A percentile compares a stretch with the other conserved stretches of the same genome.
phyloP scores from a whole-genome alignment of 2,329 filamentous ascomycete species.

The Arthrocladium fulminans region DNA sequence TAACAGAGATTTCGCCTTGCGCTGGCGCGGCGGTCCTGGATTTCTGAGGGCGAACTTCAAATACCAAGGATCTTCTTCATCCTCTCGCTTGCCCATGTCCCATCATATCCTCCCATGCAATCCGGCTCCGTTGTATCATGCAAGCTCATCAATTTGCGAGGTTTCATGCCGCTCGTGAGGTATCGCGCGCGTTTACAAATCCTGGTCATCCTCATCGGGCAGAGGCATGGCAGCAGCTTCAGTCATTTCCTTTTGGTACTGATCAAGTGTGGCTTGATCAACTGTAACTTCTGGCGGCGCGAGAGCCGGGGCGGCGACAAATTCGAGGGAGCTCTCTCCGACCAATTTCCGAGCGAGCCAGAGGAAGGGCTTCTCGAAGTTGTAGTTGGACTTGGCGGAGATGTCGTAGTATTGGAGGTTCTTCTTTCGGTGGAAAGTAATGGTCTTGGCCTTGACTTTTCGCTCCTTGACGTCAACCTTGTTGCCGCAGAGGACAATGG shows the following conservation, averaged over 20 bases:
- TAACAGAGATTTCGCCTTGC: not conserved
- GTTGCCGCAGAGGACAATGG: conserved; percentile 96
- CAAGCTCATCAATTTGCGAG: conserved; percentile 1
- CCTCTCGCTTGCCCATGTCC: conserved; percentile 6
- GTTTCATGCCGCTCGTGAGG: not conserved
- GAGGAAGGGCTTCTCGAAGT: conserved; percentile 99
- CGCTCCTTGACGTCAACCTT: conserved; percentile 99
- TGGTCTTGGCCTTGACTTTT: conserved; percentile 99
- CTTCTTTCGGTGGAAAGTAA: conserved; percentile 99
- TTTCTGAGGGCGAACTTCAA: conserved; percentile 1
- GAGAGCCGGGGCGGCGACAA: conserved; percentile 89
- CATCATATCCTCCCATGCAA: not conserved
- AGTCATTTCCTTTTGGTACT: conserved; percentile 85
- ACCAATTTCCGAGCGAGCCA: conserved; percentile 98
- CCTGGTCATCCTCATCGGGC: conserved; percentile 84
- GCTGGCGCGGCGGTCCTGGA: not conserved
- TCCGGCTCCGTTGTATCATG: conserved; percentile 5
- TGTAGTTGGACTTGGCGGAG: conserved; percentile 99
- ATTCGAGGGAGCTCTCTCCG: conserved; percentile 87
- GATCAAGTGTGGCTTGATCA: conserved; percentile 68
- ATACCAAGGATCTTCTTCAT: conserved; percentile 10
- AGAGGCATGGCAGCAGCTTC: conserved; percentile 73
- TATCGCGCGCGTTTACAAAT: conserved; percentile 32
- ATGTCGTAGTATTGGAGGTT: conserved; percentile 99
- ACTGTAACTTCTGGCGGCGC: conserved; percentile 88